Percentiles rank a stretch among this genome's conserved stretches.
Conservation (phyloP, 2,329 filamentous ascomycete species). For the Ampelomyces quisqualis region DNA sequence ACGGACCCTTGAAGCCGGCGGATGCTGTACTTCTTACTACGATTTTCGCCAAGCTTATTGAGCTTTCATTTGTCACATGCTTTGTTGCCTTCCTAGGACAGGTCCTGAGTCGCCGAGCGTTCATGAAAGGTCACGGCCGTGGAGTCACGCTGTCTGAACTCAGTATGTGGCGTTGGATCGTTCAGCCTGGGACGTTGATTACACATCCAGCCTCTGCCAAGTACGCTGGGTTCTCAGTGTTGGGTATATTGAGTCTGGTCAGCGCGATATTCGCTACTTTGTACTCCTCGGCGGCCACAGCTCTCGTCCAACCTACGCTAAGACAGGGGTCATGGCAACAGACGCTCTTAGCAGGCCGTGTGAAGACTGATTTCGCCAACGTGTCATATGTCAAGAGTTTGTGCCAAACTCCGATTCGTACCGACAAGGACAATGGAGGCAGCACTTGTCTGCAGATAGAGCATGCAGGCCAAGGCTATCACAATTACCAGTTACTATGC, state of each 20-base stretch:
- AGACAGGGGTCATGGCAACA: conserved; percentile 57
- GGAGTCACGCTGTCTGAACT: conserved; percentile 76
- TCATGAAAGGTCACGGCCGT: conserved; percentile 56
- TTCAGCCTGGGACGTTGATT: conserved; percentile 67
- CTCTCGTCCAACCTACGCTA: conserved; percentile 72
- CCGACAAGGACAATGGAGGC: conserved; percentile 46
- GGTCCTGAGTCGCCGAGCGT: conserved; percentile 67
- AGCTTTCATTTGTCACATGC: conserved; percentile 74
- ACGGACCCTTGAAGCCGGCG: conserved; percentile 57
- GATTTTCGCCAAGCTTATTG: conserved; percentile 72
- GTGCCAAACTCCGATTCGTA: conserved; percentile 63
- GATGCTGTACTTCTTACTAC: conserved; percentile 69
- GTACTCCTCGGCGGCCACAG: conserved; percentile 75
- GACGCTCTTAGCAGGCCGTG: conserved; percentile 55
- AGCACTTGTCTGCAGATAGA: conserved; percentile 67
- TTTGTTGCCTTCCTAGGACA: conserved; percentile 76
- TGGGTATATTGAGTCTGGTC: conserved; percentile 65
- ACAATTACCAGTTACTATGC: conserved; percentile 58
- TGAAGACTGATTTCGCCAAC: conserved; percentile 66
- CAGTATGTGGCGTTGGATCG: conserved; percentile 71
- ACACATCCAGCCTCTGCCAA: conserved; percentile 67
- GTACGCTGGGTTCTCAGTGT: conserved; percentile 62
- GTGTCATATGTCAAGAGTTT: conserved; percentile 53
- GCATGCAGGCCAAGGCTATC: conserved; percentile 68
- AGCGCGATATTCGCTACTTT: conserved; percentile 67